These are phyloP conservation scores for Ogataea paradorogensis DNA, from an alignment of 805 yeast genomes.

Conservation along the genomic window DNA sequence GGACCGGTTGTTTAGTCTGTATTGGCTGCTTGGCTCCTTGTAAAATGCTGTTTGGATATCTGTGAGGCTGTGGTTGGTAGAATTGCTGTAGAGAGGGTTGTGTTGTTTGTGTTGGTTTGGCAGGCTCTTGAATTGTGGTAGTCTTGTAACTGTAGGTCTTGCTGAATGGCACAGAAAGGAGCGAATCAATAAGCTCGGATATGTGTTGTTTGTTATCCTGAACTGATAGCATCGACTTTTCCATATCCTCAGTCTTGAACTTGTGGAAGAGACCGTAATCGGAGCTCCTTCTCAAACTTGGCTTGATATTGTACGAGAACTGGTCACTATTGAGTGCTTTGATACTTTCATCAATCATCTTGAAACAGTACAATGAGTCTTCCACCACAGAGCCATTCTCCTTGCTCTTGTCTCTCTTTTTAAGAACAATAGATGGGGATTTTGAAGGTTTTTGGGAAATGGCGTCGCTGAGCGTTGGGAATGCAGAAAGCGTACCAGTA, in stretches of 20 bases:
- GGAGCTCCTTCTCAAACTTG: conserved; percentile 20
- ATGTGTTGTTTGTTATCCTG: conserved; percentile 25
- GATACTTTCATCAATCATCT: conserved; percentile 26
- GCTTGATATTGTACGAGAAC: conserved; percentile 26
- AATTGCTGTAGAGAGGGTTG: conserved; percentile 32
- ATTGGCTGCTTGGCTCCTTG: conserved; percentile 22
- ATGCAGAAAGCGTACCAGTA: conserved; percentile 21
- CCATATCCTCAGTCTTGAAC: conserved; percentile 17
- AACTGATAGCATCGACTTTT: conserved; percentile 12
- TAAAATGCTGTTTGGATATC: conserved; percentile 24
- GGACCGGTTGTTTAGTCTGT: conserved; percentile 11
- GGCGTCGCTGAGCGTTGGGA: conserved; percentile 32
- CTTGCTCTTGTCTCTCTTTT: conserved; percentile 30
- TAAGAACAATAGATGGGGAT: conserved; percentile 17
- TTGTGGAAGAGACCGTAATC: conserved; percentile 24
- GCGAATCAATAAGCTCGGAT: conserved; percentile 29
- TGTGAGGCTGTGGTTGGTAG: conserved; percentile 31
- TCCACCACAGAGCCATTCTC: conserved; percentile 22
- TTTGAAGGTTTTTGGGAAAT: conserved; percentile 17
- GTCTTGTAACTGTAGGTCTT: conserved; percentile 31
- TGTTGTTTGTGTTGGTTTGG: conserved; percentile 24
- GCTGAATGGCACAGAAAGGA: conserved; percentile 32
- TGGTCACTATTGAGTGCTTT: conserved; percentile 24
- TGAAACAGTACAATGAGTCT: conserved; percentile 25
- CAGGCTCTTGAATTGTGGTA: conserved; percentile 7